A percentile compares a stretch with the other conserved stretches of the same genome.
Conservation (phyloP, 176 grass and related monocot species). For the Aegilops umbellulata region DNA sequence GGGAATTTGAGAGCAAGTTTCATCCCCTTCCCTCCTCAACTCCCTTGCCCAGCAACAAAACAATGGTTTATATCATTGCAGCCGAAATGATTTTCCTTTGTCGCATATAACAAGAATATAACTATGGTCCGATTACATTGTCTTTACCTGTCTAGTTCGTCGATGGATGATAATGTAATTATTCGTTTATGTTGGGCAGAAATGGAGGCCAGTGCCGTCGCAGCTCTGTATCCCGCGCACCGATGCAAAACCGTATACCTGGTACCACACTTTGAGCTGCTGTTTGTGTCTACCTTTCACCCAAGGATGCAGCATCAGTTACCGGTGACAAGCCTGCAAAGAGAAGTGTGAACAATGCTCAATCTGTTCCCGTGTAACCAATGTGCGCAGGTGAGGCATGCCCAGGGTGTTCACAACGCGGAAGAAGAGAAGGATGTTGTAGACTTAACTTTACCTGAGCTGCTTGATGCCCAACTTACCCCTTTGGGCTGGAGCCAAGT, state of each 20-base stretch:
- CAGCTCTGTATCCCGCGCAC: conserved; percentile 69
- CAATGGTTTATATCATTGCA: too few species aligned
- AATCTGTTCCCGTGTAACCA: neutral
- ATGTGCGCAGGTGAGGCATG: conserved; percentile 75
- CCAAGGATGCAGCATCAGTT: neutral
- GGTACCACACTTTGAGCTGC: conserved; percentile 27
- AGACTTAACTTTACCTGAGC: conserved; percentile 28
- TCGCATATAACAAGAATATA: too few species aligned
- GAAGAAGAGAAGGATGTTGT: conserved; percentile 52
- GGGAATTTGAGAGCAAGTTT: too few species aligned
- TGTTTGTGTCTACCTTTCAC: neutral
- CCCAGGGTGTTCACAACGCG: conserved; percentile 92
- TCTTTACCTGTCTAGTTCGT: too few species aligned
- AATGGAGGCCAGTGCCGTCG: conserved; percentile 30
- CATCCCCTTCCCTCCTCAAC: too few species aligned
- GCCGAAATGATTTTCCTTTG: too few species aligned
- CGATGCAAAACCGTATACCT: conserved; percentile 90
- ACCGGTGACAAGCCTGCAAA: neutral
- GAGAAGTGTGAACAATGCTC: neutral
- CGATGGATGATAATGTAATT: too few species aligned
- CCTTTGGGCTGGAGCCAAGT: conserved; percentile 66
- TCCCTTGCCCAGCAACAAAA: too few species aligned
- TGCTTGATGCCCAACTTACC: conserved; percentile 74
- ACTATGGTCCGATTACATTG: too few species aligned
- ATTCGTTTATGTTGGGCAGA: neutral